phyloP scores from a whole-genome alignment of 768 basidiomycete species.

The Clitopilus passeckerianus region DNA sequence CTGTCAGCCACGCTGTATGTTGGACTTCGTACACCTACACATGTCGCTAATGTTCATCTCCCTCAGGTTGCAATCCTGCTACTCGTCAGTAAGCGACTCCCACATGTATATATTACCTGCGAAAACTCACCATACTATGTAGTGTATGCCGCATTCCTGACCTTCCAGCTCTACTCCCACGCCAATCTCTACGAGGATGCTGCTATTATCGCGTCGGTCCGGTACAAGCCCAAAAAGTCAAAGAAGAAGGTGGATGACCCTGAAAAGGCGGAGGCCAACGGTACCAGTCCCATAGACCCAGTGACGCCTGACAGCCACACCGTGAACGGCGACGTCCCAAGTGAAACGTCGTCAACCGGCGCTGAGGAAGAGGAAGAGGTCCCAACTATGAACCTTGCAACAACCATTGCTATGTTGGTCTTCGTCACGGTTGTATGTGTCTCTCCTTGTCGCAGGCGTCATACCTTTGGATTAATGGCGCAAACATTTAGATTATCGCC shows the following conservation, averaged over 20 bases:
- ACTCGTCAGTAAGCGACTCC: conserved; percentile 55
- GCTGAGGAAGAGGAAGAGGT: conserved; percentile 40
- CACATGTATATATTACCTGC: conserved; percentile 8
- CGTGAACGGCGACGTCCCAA: conserved; percentile 5
- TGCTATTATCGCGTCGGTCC: conserved; percentile 26
- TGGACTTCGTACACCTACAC: not conserved
- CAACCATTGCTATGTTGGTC: conserved; percentile 50
- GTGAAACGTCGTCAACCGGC: not conserved
- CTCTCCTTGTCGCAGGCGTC: conserved; percentile 1
- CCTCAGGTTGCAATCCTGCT: conserved; percentile 70
- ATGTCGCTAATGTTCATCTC: not conserved
- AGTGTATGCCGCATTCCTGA: conserved; percentile 76
- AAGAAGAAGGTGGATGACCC: conserved; percentile 12
- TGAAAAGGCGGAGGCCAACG: conserved; percentile 17
- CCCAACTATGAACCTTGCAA: conserved; percentile 50
- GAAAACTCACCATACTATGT: conserved; percentile 8
- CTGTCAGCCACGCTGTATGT: conserved; percentile 72
- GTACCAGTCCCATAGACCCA: conserved; percentile 5
- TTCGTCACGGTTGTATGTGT: conserved; percentile 60
- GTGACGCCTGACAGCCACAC: conserved; percentile 3
- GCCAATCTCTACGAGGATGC: conserved; percentile 57
- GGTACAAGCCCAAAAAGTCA: conserved; percentile 21
- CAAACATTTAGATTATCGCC: conserved; percentile 44
- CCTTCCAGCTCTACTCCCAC: conserved; percentile 79
- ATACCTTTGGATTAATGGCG: conserved; percentile 24